These are phyloP conservation scores for Yamadazyma diddensiae DNA, from an alignment of 1,139 yeast species.

Conservation along the genomic window DNA sequence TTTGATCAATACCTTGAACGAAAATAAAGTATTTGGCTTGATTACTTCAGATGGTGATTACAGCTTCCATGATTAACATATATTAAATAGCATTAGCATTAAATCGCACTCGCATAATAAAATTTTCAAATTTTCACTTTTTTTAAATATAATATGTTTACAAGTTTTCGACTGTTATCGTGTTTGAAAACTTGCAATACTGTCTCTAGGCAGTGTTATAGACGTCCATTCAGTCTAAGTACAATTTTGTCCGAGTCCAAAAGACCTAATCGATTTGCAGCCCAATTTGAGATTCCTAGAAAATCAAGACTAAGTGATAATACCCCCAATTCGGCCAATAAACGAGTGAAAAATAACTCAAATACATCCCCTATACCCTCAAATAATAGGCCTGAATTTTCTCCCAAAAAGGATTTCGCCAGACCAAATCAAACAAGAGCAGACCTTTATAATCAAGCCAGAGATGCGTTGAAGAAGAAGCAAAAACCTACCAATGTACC, in stretches of 20 bases:
- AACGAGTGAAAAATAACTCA: not conserved
- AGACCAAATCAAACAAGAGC: conserved; percentile 2
- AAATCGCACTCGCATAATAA: no score
- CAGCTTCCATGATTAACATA: conserved; percentile 18
- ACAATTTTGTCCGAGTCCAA: no score
- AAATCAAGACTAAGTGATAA: conserved; percentile 1
- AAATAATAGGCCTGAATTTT: conserved; percentile 1
- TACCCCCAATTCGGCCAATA: not conserved
- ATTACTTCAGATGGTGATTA: conserved; percentile 46
- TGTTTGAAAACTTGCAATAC: no score
- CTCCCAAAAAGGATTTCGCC: not conserved
- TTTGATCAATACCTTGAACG: conserved; percentile 51
- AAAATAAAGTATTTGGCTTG: conserved; percentile 40
- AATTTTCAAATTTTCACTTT: no score
- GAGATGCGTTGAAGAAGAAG: conserved; percentile 16
- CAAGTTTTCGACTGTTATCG: no score
- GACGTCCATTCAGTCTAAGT: no score
- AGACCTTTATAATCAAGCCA: conserved; percentile 13
- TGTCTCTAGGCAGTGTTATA: no score
- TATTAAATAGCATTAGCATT: conserved; percentile 1
- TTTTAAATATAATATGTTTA: no score
- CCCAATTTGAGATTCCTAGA: conserved; percentile 13
- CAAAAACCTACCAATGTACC: not conserved
- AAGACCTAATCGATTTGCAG: conserved; percentile 28
- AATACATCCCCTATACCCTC: no score